Evolutionary conservation across 1,284 basidiomycete species (phyloP).

Genomic region (Ceratobasidium sp.): DNA sequence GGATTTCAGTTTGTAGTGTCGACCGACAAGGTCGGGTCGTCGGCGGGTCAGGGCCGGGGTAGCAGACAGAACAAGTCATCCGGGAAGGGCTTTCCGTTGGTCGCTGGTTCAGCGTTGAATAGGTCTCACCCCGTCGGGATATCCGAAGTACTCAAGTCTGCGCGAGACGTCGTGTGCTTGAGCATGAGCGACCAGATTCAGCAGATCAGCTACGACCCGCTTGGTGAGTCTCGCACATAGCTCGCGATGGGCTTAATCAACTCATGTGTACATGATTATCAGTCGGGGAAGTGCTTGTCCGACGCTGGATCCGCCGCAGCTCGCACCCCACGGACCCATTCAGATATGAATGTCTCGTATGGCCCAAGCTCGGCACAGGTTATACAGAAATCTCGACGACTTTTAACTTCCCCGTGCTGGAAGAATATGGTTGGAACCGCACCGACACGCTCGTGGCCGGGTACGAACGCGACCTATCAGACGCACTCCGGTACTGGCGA

Average conservation of each 20-base stretch:
- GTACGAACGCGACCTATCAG: constrained; percentile 82
- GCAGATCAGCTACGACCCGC: constrained; percentile 80
- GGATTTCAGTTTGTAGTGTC: constrained; percentile 94
- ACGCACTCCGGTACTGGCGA: constrained; percentile 90
- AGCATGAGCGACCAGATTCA: constrained; percentile 97
- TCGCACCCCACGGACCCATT: constrained; percentile 67
- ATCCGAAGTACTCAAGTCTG: constrained; percentile 72
- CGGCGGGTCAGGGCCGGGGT: constrained; percentile 48
- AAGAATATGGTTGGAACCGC: constrained; percentile 84
- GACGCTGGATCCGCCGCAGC: constrained; percentile 85
- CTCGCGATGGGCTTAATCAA: no score
- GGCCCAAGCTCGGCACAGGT: constrained; percentile 88
- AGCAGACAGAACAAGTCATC: constrained; percentile 46
- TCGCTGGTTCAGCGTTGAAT: constrained; percentile 34
- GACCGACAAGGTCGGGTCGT: constrained; percentile 50
- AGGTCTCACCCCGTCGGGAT: constrained; percentile 66
- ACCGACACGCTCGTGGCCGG: constrained; percentile 87
- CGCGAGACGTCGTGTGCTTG: constrained; percentile 82
- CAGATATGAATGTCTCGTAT: constrained; percentile 89
- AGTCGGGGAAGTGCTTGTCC: constrained; percentile 70
- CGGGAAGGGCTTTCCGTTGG: constrained; percentile 12
- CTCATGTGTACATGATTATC: background rate
- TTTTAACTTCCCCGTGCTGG: constrained; percentile 83
- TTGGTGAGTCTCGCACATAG: constrained; percentile 64
- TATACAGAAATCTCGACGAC: constrained; percentile 82